Conservation (phyloP, 768 basidiomycete genomes). For the Tulasnella sp. region DNA sequence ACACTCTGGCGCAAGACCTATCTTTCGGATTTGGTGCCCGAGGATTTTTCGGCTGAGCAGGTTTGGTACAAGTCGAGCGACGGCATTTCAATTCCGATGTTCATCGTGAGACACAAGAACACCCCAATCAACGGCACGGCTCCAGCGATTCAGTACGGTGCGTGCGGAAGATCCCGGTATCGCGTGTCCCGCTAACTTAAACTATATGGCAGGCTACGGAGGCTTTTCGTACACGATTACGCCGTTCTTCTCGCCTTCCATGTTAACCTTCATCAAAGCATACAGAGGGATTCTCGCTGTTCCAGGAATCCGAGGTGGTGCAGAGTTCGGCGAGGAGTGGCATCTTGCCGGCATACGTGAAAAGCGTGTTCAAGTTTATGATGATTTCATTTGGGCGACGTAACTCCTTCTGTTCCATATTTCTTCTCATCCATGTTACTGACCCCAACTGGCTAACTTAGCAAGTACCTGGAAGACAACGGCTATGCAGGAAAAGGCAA, state of each 20-base stretch:
- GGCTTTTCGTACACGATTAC: conserved; percentile 61
- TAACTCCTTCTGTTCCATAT: conserved; percentile 32
- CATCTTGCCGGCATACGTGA: conserved; percentile 59
- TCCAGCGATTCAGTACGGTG: conserved; percentile 65
- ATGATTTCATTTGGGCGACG: conserved; percentile 77
- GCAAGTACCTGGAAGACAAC: conserved; percentile 56
- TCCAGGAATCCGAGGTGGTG: conserved; percentile 43
- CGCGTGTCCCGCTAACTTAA: too few relatives aligned
- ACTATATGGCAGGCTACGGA: too few relatives aligned
- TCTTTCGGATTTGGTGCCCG: conserved; percentile 46
- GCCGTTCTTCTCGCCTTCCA: conserved; percentile 57
- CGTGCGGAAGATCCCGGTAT: too few relatives aligned
- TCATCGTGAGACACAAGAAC: conserved; percentile 61
- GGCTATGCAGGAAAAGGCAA: conserved; percentile 57
- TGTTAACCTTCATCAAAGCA: conserved; percentile 59
- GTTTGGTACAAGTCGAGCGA: conserved; percentile 73
- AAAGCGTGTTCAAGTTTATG: conserved; percentile 59
- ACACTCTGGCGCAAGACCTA: conserved; percentile 44
- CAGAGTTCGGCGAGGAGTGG: conserved; percentile 76
- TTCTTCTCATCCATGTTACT: too few relatives aligned
- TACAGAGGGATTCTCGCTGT: conserved; percentile 56
- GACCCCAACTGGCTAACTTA: too few relatives aligned
- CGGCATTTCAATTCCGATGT: conserved; percentile 74
- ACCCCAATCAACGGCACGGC: conserved; percentile 63
- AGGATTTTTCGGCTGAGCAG: conserved; percentile 61